A percentile compares a stretch with the other conserved stretches of the same genome.
phyloP scores from a whole-genome alignment of 2,329 filamentous ascomycete genomes.

The Fusarium burgessii region DNA sequence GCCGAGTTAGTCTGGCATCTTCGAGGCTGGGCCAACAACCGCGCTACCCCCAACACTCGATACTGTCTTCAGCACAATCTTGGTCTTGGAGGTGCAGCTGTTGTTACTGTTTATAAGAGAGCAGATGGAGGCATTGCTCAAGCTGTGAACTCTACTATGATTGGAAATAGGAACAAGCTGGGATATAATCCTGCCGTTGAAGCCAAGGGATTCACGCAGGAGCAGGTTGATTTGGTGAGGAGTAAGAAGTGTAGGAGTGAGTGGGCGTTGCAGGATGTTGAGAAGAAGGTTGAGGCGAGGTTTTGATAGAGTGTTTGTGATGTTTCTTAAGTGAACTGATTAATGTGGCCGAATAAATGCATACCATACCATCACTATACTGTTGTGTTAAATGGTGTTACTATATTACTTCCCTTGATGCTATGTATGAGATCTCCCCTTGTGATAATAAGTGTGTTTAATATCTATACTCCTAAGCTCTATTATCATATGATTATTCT shows the following conservation, averaged over 20 bases:
- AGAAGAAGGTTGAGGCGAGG: constrained; percentile 56
- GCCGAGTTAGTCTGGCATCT: constrained; percentile 96
- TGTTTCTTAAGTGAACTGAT: neutral
- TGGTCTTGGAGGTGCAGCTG: constrained; percentile 88
- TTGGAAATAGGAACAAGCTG: constrained; percentile 75
- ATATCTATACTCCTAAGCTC: too few relatives aligned
- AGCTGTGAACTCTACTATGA: constrained; percentile 69
- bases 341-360: neutral
- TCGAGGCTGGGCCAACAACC: constrained; percentile 95
- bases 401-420: too few relatives aligned
- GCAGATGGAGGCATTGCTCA: constrained; percentile 78
- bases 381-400: too few relatives aligned
- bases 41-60: constrained; percentile 74
- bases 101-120: constrained; percentile 89
- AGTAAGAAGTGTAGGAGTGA: constrained; percentile 73
- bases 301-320: constrained; percentile 41
- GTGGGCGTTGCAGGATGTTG: constrained; percentile 80
- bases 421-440: too few relatives aligned
- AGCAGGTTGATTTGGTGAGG: constrained; percentile 77
- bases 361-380: too few relatives aligned
- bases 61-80: constrained; percentile 92
- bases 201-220: constrained; percentile 87
- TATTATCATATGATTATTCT: too few relatives aligned
- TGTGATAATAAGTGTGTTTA: too few relatives aligned
- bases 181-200: constrained; percentile 94